Conservation (phyloP, 495 filamentous ascomycete species). For the Emericellopsis terricola region DNA sequence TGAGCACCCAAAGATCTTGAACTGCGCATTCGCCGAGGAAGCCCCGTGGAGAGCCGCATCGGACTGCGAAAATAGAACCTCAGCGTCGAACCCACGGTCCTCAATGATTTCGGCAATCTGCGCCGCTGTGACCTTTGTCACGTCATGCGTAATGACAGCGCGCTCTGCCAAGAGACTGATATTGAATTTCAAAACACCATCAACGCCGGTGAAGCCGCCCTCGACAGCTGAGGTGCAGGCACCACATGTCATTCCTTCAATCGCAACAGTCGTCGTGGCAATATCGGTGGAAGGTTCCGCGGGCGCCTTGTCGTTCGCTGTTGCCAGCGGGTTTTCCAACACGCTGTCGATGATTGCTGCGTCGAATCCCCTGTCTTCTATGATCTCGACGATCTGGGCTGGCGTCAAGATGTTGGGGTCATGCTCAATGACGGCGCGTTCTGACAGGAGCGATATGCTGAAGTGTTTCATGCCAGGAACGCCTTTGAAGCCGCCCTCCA, state of each 20-base stretch:
- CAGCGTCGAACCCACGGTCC: constrained; percentile 83
- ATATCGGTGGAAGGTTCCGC: constrained; percentile 9
- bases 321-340: constrained; percentile 11
- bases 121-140: constrained; percentile 43
- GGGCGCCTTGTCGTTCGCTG: constrained; percentile 13
- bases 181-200: constrained; percentile 73
- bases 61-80: constrained; percentile 42
- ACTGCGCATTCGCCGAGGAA: constrained; percentile 37
- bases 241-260: constrained; percentile 97
- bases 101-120: constrained; percentile 79
- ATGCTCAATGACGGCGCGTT: constrained; percentile 79
- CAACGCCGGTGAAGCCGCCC: constrained; percentile 52
- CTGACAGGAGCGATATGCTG: constrained; percentile 83
- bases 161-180: constrained; percentile 88
- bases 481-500: constrained; percentile 66
- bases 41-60: constrained; percentile 26
- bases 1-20: constrained; percentile 70
- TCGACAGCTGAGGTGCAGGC: constrained; percentile 87
- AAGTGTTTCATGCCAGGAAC: constrained; percentile 67
- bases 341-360: constrained; percentile 50
- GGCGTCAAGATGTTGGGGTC: constrained; percentile 50
- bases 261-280: constrained; percentile 63
- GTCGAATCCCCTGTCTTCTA: constrained; percentile 88
- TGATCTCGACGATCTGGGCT: constrained; percentile 53
- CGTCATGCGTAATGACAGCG: constrained; percentile 73